A percentile compares a stretch with the other conserved stretches of the same genome.
phyloP scores from a whole-genome alignment of 257 asterid species.

The Echites panduratus region DNA sequence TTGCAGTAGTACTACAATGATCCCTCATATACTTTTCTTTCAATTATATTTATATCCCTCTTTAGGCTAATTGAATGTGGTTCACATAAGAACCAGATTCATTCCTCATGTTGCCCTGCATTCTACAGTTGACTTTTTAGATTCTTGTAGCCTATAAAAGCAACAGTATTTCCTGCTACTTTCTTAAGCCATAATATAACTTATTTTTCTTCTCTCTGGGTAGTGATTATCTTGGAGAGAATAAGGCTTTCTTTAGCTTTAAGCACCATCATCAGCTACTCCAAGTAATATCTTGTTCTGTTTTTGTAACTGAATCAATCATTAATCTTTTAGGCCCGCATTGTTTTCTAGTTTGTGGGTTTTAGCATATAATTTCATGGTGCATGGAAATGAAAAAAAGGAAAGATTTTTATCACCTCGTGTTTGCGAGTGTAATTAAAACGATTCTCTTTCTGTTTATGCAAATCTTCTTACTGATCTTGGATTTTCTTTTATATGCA shows the following conservation, averaged over 20 bases:
- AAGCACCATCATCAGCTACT: too few relatives aligned
- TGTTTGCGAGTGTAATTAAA: not conserved
- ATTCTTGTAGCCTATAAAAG: conserved; percentile 12
- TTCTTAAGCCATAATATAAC: not conserved
- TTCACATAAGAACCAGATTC: conserved; percentile 14
- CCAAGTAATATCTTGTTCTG: not conserved
- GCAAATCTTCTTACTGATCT: not conserved
- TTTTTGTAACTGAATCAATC: too few relatives aligned
- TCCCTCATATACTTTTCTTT: not conserved
- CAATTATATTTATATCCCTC: not conserved
- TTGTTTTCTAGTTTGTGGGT: not conserved
- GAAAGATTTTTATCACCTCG: too few relatives aligned
- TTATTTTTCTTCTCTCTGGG: too few relatives aligned
- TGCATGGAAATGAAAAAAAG: not conserved
- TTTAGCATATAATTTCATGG: not conserved
- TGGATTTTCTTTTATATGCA: not conserved
- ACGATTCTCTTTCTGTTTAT: not conserved
- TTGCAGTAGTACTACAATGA: not conserved
- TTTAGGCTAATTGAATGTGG: conserved; percentile 6
- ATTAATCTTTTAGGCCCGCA: not conserved
- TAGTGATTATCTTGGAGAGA: too few relatives aligned
- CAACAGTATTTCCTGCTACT: not conserved
- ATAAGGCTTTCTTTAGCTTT: not conserved
- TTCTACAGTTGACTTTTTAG: conserved; percentile 15
- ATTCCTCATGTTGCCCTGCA: not conserved